These are phyloP conservation scores for Saccharomycopsis synnaedendra DNA, from an alignment of 805 yeast species.

Conservation along the genomic window DNA sequence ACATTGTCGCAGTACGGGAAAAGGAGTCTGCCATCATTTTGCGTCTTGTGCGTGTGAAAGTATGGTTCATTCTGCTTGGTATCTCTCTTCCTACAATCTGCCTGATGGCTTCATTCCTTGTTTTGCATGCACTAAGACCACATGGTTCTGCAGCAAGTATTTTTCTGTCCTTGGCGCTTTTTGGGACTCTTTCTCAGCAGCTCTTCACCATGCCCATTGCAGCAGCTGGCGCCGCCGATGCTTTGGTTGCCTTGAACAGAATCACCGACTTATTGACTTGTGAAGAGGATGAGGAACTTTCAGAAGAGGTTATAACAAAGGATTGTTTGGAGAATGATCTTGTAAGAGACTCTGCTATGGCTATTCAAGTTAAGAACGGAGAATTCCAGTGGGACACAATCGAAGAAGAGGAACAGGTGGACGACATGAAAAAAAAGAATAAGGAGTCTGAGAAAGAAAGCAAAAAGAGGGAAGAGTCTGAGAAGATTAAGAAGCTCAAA, in stretches of 20 bases:
- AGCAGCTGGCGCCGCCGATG: constrained; percentile 57
- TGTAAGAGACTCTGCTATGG: constrained; percentile 21
- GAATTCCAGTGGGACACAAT: constrained; percentile 53
- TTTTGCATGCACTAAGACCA: constrained; percentile 27
- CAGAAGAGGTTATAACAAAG: constrained; percentile 20
- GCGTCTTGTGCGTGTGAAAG: constrained; percentile 50
- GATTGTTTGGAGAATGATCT: constrained; percentile 28
- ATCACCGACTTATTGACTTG: constrained; percentile 41
- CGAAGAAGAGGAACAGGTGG: constrained; percentile 17
- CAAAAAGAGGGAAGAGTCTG: constrained; percentile 1
- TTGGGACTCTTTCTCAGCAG: constrained; percentile 49
- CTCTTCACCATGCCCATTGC: constrained; percentile 64
- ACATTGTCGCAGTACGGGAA: constrained; percentile 40
- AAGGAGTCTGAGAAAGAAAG: neutral
- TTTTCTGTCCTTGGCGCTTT: constrained; percentile 61
- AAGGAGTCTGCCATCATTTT: constrained; percentile 48
- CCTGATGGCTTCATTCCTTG: constrained; percentile 41
- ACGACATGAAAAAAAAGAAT: constrained; percentile 2
- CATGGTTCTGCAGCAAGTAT: constrained; percentile 45
- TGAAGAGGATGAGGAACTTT: constrained; percentile 22
- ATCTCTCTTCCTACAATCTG: constrained; percentile 41
- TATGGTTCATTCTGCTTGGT: constrained; percentile 38
- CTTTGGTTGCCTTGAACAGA: constrained; percentile 48
- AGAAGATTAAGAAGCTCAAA: constrained; percentile 1
- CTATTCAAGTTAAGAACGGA: constrained; percentile 40